Evolutionary conservation across 208 protist species (phyloP), one percentile per base, ranked within the genome.

Genomic region (Crithidia acanthocephali): DNA sequence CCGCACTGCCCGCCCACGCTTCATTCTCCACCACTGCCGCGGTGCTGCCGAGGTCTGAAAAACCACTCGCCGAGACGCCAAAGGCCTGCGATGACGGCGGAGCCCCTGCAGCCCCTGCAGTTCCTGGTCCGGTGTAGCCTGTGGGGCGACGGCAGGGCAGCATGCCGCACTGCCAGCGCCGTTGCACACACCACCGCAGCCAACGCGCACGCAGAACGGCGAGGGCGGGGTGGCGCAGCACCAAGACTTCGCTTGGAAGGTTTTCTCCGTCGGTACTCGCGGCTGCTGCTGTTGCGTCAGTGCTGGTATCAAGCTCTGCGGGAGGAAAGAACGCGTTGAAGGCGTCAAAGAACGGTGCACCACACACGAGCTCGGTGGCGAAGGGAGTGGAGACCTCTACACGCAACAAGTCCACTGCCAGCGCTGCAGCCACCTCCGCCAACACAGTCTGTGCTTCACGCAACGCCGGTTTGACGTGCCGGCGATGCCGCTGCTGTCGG

Each of bases 121-220:
- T n/a, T n/a, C n/a, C n/a, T n/a, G n/a, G n/a, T n/a, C n/a, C n/a
- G n/a, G n/a, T 40, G 25, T n/a, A 13, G 51, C 59, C 3, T n/a
- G 33, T 23, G 25, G 22, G 2, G 18, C 45, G 53, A 8, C 25
- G 11, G 50, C 37, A 35, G 18, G 47, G 10, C 6, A 32, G 42
- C 33, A 71, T 22, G 18, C 57, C 27, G 7, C 48, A 51, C 25
- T 77, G 63, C 45, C 57, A 62, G 27, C 48, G 58, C 20, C 64
- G 63, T 57, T 72, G 72, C 63, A 77, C 33, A 5, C 72, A 77
- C 64, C 65, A 77, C 37, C 72, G 64, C 60, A 77, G 35, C 72
- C 72, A 77, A 22, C 58, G 63, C 56, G 72, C 72, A 52, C 72
- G 55, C 40, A 77, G 64, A 27, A 77, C 72, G 3, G 64, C 28